Evolutionary conservation across 2,329 filamentous ascomycete species (phyloP).

Genomic region (Teratosphaeria viscida): DNA sequence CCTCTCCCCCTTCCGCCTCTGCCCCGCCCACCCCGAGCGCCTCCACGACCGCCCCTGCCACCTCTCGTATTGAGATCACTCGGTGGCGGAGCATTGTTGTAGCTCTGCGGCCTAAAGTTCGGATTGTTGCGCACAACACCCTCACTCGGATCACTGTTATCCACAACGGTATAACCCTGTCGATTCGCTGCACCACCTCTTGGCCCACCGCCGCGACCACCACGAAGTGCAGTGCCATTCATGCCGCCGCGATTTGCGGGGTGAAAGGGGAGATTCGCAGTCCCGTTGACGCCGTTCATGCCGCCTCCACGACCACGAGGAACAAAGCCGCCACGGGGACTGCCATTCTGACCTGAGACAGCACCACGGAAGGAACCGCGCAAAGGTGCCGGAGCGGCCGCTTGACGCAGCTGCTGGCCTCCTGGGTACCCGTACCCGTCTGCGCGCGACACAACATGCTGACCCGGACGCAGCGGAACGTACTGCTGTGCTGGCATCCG

Average conservation of each 20-base stretch:
- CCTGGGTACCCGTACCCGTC: constrained; percentile 43
- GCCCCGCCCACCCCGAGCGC: constrained; percentile 10
- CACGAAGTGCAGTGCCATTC: constrained; percentile 28
- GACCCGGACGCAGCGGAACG: constrained; percentile 17
- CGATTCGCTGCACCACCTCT: constrained; percentile 24
- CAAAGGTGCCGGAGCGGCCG: constrained; percentile 46
- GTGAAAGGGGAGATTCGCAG: constrained; percentile 28
- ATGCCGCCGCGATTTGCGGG: constrained; percentile 12
- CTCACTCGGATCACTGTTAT: constrained; percentile 42
- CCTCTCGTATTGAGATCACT: constrained; percentile 38
- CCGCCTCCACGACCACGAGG: constrained; percentile 28
- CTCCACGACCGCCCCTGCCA: constrained; percentile 11
- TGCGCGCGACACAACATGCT: constrained; percentile 12
- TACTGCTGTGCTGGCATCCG: constrained; percentile 15
- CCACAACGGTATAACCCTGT: constrained; percentile 35
- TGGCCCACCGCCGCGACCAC: constrained; percentile 28
- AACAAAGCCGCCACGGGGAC: constrained; percentile 16
- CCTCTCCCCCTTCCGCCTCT: constrained; percentile 3
- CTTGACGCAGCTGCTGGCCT: constrained; percentile 51
- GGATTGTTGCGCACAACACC: constrained; percentile 47
- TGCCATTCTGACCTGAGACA: constrained; percentile 36
- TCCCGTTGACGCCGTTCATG: constrained; percentile 1
- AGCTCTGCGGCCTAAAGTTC: constrained; percentile 45
- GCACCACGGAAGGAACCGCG: constrained; percentile 49
- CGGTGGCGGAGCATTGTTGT: constrained; percentile 48